These are phyloP conservation scores for Flaveria trinervia DNA, from an alignment of 129 eudicot genomes.

Conservation along the genomic window DNA sequence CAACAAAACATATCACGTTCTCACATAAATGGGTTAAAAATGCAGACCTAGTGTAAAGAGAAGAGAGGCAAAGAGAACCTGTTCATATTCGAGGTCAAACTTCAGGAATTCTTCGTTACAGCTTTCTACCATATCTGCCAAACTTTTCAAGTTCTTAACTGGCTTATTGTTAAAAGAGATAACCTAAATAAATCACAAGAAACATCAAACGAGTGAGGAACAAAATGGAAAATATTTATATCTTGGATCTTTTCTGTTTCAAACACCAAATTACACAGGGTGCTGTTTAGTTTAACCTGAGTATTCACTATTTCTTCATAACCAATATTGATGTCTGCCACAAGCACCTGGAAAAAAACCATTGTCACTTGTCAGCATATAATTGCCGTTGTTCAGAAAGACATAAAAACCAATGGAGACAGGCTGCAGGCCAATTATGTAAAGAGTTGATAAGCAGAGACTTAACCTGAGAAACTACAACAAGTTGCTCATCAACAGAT, in stretches of 20 bases:
- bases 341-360: conserved; percentile 47
- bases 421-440: background rate
- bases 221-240: background rate
- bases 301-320: conserved; percentile 66
- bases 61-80: conserved; percentile 35
- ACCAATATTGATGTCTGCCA: conserved; percentile 60
- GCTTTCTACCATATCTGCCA: conserved; percentile 57
- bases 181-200: conserved; percentile 34
- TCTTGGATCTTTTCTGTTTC: background rate
- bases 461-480: conserved; percentile 47
- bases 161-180: conserved; percentile 58
- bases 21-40: background rate
- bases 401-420: background rate
- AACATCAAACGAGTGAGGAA: background rate
- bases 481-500: conserved; percentile 58
- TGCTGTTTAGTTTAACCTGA: conserved; percentile 40
- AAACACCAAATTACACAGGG: background rate
- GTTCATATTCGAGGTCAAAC: conserved; percentile 58
- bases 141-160: conserved; percentile 55
- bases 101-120: conserved; percentile 53
- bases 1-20: background rate
- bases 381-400: background rate
- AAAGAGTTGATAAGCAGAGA: background rate
- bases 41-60: background rate
- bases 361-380: background rate